Base-by-base conservation (phyloP, 2,329 filamentous ascomycete species). In the Pseudocercospora vitis region DNA sequence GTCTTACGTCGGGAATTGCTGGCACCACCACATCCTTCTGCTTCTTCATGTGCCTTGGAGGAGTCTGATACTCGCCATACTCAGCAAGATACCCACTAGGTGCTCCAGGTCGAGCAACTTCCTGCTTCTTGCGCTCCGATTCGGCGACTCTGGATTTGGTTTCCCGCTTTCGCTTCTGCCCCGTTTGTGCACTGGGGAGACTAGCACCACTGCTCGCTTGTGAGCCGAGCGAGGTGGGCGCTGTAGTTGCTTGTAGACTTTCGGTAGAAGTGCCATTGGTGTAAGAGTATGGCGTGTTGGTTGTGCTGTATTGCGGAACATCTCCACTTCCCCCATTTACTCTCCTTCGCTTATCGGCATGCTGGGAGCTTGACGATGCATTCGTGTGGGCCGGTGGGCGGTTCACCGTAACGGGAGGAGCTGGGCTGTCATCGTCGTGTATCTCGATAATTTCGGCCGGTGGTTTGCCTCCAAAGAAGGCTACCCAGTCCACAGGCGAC, bases 1-100 rank as follows among this genome's bases (percentile, higher is more conserved):
- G 29, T 45, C 50, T 58, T 74, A 86, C 83, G 71, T 85, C 81
- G 58, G 75, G 71, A 37, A 85, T 71, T 3, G 83, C 76, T 35
- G 81, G 79, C 32, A 86, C 83, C 47, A 78, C 76, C 14, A 79
- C 76, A 35, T 80, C 77, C 64, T 86, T 84, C 16, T 91, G 89
- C 77, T 99, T 97, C 76, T 94, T 90, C 3, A 89, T 86, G 3
- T 92, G 92, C 60, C 89, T 87, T 0, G 89, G 85, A 5, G 92
- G 94, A 37, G 94, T 91, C 47, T 90, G 82, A 69, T 97, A 97
- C 60, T 83, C 87, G 60, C 84, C 67, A 55, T 70, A 70, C 46
- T 70, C 65, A 18, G 66, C 67, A 16, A 70, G 56, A 52, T 70
- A 70, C 14, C 67, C 60, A 56, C 55, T 53, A 18, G 39, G 63